phyloP scores from a whole-genome alignment of 306 rosid genomes.

The Prinsepia uniflora region DNA sequence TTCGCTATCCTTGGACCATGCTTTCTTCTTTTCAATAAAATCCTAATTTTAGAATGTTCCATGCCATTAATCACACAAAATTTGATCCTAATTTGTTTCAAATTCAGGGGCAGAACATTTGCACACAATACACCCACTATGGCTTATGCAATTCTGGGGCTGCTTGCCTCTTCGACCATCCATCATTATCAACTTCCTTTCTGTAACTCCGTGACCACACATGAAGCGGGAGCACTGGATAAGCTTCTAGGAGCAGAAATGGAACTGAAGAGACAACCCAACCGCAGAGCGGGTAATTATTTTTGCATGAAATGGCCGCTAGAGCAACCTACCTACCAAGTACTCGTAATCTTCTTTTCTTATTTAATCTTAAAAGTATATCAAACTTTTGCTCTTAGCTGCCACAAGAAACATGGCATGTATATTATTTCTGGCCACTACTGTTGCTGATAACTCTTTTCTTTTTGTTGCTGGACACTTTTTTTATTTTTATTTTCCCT shows the following conservation, averaged over 20 bases:
- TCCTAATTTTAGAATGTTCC: neutral
- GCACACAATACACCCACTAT: conserved; percentile 68
- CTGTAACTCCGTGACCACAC: conserved; percentile 31
- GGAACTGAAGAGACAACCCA: conserved; percentile 38
- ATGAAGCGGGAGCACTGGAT: conserved; percentile 31
- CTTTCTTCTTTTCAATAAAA: no score
- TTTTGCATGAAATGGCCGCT: conserved; percentile 29
- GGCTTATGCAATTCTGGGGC: conserved; percentile 95
- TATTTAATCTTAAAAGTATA: conserved; percentile 14
- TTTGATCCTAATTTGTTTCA: conserved; percentile 13
- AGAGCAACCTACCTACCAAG: conserved; percentile 16
- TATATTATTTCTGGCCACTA: neutral
- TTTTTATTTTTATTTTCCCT: no score
- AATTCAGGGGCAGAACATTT: conserved; percentile 67
- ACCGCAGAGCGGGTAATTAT: conserved; percentile 36
- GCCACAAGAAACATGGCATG: conserved; percentile 12
- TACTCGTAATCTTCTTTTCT: conserved; percentile 29
- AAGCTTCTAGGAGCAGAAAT: conserved; percentile 35
- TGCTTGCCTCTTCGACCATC: conserved; percentile 81
- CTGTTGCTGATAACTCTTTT: no score
- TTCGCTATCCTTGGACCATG: neutral
- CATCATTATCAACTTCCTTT: conserved; percentile 40
- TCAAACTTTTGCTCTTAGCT: conserved; percentile 37
- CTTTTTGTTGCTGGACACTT: no score
- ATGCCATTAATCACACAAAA: neutral